Evolutionary conservation across 768 basidiomycete genomes (phyloP), one percentile per base, ranked within the genome.

Genomic region (Kwoniella shandongensis): DNA sequence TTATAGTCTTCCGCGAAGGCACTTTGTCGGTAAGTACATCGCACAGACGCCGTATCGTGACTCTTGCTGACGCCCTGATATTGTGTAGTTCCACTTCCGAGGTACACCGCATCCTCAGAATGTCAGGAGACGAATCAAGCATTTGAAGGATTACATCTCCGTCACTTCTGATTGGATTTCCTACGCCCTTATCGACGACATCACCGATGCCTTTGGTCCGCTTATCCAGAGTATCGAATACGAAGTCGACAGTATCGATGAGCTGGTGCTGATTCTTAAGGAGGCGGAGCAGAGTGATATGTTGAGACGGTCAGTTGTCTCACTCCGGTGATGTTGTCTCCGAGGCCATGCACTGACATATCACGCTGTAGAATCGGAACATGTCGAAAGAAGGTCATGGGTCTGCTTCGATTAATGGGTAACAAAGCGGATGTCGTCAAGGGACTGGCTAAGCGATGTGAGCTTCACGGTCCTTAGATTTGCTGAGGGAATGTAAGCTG

Each of bases 111-210:
- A 99, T 68, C 93, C 96, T 0, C 92, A 96, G 75, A 98, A 94
- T 74, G 96, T 99, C 39, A 89, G 96, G 15, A 83, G 96, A 40
- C 88, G 96, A 39, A 99, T 99, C 71, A 98, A 96, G 78, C 96
- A 98, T 74, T 88, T 99, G 62, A 96, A 92, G 74, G 96, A 99
- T 80, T 98, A 98, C 79, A 98, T 99, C 76, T 88, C 83, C 62
- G 96, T 98, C 70, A 98, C 96, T 8, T 94, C 93, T 3, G 96
- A 99, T 79, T 99, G 96, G 96, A 99, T 99, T 64, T 97, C 93
- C 4, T 99, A 99, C 69, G 96, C 96, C 10, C 84, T 99, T 58
- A 99, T 99, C 72, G 96, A 99, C 78, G 96, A 99, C 78, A 98
- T 99, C 76, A 98, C 96, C 45, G 96, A 99, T 73, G 94, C 92